Percentiles rank a stretch among this genome's conserved stretches.
Evolutionary conservation across 441 rosid genomes (phyloP).

Genomic region (Caryocar brasiliense): DNA sequence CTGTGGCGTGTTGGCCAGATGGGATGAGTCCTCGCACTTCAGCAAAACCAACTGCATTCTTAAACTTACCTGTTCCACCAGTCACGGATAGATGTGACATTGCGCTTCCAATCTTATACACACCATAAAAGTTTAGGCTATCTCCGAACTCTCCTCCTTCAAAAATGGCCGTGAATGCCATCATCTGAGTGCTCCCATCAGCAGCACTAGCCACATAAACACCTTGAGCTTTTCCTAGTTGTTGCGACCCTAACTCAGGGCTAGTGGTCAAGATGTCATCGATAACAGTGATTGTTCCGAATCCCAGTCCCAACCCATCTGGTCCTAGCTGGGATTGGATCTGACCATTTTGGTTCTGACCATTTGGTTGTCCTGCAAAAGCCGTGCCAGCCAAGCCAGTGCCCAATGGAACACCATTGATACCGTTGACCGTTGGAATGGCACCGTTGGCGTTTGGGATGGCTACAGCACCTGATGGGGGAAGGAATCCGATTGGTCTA

Average conservation of each 20-base stretch:
- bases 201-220: constrained; percentile 79
- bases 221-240: constrained; percentile 82
- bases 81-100: constrained; percentile 65
- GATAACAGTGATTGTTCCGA: constrained; percentile 79
- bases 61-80: constrained; percentile 82
- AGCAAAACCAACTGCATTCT: constrained; percentile 65
- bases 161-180: constrained; percentile 81
- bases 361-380: constrained; percentile 31
- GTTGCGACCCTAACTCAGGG: constrained; percentile 67
- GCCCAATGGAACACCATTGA: constrained; percentile 71
- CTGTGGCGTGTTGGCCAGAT: constrained; percentile 52
- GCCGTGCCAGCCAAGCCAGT: constrained; percentile 76
- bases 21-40: constrained; percentile 68
- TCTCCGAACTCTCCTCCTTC: constrained; percentile 88
- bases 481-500: constrained; percentile 59
- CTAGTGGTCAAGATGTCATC: constrained; percentile 64
- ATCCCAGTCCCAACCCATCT: constrained; percentile 75
- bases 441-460: constrained; percentile 87
- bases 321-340: constrained; percentile 69
- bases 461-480: constrained; percentile 52
- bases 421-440: constrained; percentile 61
- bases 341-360: constrained; percentile 34
- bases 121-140: constrained; percentile 76
- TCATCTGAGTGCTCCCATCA: constrained; percentile 78
- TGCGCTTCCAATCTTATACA: constrained; percentile 54